A percentile compares a stretch with the other conserved stretches of the same genome.
Conservation (phyloP, 208 protist genomes). For the Acanthamoeba triangularis region DNA sequence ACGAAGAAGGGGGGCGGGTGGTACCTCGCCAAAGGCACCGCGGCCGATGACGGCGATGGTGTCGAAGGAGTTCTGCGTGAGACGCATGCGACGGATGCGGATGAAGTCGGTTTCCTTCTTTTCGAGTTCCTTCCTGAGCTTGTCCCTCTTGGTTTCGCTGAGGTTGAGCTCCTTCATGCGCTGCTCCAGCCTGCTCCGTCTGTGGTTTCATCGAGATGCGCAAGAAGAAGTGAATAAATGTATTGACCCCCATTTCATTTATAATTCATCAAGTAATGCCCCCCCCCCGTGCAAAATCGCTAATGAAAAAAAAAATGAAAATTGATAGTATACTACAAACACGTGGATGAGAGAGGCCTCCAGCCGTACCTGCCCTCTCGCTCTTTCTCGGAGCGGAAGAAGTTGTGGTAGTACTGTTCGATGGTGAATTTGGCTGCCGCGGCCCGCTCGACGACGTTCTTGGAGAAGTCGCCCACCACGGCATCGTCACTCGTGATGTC, state of each 20-base stretch:
- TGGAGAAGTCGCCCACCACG: constrained; percentile 11
- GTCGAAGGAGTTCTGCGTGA: constrained; percentile 93
- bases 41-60: constrained; percentile 94
- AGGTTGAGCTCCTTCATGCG: constrained; percentile 53
- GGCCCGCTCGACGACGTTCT: not conserved
- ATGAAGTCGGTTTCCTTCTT: constrained; percentile 80
- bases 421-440: constrained; percentile 39
- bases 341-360: no score
- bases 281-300: not conserved
- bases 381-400: constrained; percentile 26
- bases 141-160: constrained; percentile 77
- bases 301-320: not conserved
- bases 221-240: not conserved
- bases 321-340: no score
- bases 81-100: constrained; percentile 87
- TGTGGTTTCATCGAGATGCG: not conserved
- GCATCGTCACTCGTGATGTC: constrained; percentile 12
- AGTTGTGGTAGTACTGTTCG: constrained; percentile 56
- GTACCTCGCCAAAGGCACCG: constrained; percentile 96
- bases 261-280: not conserved
- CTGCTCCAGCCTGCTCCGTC: constrained; percentile 18
- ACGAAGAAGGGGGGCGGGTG: not conserved
- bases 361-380: constrained; percentile 1
- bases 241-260: no score
- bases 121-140: constrained; percentile 81